Evolutionary conservation across 2,329 filamentous ascomycete species (phyloP), one percentile per base, ranked within the genome.

Genomic region (Phialemonium atrogriseum): DNA sequence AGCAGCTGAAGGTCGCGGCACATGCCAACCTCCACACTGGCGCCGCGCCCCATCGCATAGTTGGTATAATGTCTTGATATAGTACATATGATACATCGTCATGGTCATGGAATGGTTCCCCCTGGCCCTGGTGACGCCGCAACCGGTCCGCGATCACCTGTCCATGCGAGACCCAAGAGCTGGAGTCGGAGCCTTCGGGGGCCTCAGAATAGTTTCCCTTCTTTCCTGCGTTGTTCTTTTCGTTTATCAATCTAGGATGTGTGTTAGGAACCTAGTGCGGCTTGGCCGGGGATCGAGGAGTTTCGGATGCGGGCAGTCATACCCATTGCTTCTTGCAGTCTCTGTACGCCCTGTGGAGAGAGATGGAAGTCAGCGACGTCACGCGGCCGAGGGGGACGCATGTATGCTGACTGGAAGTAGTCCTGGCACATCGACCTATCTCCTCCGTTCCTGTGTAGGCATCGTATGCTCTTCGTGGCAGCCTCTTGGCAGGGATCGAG

Each of bases 261-360:
- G 14, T 6, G 24, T 32, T 33, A 33, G 30, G 11, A 4, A 27
- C 14, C 13, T 17, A 13, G 10, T 4, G 10, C 7, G 19, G 6
- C n/a, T 30, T 18, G 24, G 28, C n/a, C 12, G 28, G 28, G 11
- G 7, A 11, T 21, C 20, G 18, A 14, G 19, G 28, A 15, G 7
- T n/a, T 7, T 16, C 4, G 25, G 14, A 17, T 24, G 12, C 16
- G 5, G 26, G 24, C 10, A n/a, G 2, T 47, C 64, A 40, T 69
- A 94, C 87, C 88, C 88, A 95, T 64, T 80, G 73, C 62, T 94
- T 88, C 58, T 95, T 95, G 61, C 89, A 96, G 41, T 93, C 86
- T 37, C 87, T 77, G 58, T 95, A 96, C 30, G 87, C 87, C 60
- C 87, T 94, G 42, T 34, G 19, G n/a, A n/a, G n/a, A n/a, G n/a